phyloP scores from a whole-genome alignment of 306 rosid species.

The Trichosanthes cucumerina region DNA sequence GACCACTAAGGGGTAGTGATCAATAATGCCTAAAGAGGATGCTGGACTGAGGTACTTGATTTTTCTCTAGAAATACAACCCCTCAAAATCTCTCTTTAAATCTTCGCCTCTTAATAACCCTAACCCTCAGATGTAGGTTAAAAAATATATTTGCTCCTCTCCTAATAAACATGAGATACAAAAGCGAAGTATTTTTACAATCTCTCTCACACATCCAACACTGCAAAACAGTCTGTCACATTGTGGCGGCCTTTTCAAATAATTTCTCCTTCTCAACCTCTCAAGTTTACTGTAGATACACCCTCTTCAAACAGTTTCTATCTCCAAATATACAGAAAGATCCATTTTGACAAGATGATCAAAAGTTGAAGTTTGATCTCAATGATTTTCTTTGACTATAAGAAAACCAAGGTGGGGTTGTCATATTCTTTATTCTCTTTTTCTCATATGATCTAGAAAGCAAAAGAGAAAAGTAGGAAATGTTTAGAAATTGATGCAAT shows the following conservation, averaged over 20 bases:
- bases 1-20: constrained; percentile 7
- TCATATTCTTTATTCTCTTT: neutral
- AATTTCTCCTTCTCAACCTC: neutral
- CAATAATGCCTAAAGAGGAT: constrained; percentile 10
- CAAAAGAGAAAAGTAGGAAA: neutral
- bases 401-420: neutral
- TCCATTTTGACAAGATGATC: neutral
- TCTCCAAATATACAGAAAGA: neutral
- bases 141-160: no score
- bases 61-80: constrained; percentile 2
- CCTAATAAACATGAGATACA: no score
- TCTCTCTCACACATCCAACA: no score
- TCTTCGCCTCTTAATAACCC: no score
- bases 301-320: neutral
- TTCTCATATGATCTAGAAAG: neutral
- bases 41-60: constrained; percentile 1
- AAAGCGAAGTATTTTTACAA: no score
- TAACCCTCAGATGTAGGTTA: no score
- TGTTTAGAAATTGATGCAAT: neutral
- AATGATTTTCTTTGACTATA: constrained; percentile 5
- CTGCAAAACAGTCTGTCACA: no score
- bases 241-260: no score
- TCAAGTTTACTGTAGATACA: neutral
- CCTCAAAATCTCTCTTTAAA: neutral
- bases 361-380: neutral